Conservation (phyloP, 192 early-diverging fungal genomes). For the Neocallimastix lanati region DNA sequence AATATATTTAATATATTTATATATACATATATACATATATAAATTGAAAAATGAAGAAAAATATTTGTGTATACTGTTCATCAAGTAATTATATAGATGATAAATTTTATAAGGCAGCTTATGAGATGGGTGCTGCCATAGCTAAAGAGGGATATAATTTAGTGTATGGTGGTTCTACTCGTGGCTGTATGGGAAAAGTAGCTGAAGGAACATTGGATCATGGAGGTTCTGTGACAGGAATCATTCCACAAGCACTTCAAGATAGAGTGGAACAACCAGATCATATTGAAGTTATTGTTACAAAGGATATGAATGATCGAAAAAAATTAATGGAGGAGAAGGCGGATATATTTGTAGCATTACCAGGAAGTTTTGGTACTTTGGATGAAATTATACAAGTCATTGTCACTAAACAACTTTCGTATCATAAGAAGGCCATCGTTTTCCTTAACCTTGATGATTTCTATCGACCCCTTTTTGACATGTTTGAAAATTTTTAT, state of each 20-base stretch:
- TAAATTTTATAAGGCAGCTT: not conserved
- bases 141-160: not conserved
- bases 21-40: too few relatives aligned
- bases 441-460: not conserved
- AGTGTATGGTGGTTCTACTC: not conserved
- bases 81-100: not conserved
- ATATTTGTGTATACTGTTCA: not conserved
- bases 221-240: not conserved
- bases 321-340: not conserved
- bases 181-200: not conserved
- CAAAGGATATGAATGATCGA: not conserved
- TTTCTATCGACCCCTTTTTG: not conserved
- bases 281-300: not conserved
- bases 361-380: not conserved
- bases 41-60: not conserved
- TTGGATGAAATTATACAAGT: not conserved
- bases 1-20: too few relatives aligned
- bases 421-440: not conserved
- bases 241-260: not conserved
- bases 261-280: not conserved
- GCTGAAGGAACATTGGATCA: not conserved
- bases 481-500: not conserved
- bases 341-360: not conserved
- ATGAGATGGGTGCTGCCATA: not conserved
- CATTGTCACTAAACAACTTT: not conserved